These are phyloP conservation scores for Globisporangium acanthophoron DNA, from an alignment of 352 stramenopile genomes.

Conservation along the genomic window DNA sequence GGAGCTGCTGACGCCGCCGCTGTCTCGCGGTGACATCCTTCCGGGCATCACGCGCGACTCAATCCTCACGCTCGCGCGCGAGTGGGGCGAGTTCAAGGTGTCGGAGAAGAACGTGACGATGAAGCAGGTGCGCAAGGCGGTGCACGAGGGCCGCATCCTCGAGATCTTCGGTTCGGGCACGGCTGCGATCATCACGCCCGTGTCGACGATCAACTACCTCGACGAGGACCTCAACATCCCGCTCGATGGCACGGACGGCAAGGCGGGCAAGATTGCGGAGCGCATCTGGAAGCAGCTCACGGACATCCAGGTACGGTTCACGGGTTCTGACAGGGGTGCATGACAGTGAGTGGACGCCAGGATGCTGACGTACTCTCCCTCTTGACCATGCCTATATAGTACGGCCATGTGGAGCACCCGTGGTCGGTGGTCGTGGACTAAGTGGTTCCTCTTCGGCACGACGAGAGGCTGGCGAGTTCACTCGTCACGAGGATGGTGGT, in stretches of 20 bases:
- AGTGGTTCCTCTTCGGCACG: neutral
- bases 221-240: conserved; percentile 90
- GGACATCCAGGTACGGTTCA: conserved; percentile 67
- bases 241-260: conserved; percentile 74
- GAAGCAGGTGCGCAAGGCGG: conserved; percentile 91
- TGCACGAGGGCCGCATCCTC: conserved; percentile 84
- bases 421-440: conserved; percentile 37
- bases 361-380: neutral
- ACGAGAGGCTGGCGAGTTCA: neutral
- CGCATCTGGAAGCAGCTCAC: conserved; percentile 87
- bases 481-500: neutral
- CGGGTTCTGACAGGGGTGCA: neutral
- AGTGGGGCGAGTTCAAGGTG: conserved; percentile 94
- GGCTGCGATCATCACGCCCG: conserved; percentile 92
- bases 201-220: conserved; percentile 94
- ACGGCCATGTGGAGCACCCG: conserved; percentile 28
- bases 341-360: neutral
- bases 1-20: conserved; percentile 94
- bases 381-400: conserved; percentile 9
- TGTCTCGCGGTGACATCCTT: conserved; percentile 95
- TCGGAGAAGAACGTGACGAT: conserved; percentile 93
- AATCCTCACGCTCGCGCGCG: conserved; percentile 89
- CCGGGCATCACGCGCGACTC: conserved; percentile 95
- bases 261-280: conserved; percentile 83
- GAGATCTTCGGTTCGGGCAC: conserved; percentile 97